Evolutionary conservation across 441 rosid genomes (phyloP).

Genomic region (Arabidopsis lyrata): DNA sequence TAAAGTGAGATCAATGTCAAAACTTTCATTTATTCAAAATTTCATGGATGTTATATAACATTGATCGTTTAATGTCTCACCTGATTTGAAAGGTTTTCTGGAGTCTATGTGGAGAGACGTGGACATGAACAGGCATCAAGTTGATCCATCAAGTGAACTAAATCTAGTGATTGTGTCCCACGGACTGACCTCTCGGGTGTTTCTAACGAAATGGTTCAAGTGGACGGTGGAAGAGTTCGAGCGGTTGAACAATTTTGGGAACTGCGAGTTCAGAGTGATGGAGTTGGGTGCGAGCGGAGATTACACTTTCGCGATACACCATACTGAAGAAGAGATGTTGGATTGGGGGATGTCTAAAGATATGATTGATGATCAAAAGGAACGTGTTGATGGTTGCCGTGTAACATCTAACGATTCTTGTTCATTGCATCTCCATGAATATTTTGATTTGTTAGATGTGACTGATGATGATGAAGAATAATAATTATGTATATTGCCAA

Average conservation of each 20-base stretch:
- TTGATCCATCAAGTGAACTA: conserved; percentile 62
- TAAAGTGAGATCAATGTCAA: background rate
- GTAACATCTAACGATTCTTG: conserved; percentile 64
- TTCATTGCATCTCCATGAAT: conserved; percentile 63
- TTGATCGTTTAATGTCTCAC: background rate
- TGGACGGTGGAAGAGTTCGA: conserved; percentile 95
- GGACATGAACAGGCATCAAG: conserved; percentile 75
- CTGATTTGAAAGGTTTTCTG: conserved; percentile 61
- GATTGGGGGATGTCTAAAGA: conserved; percentile 76
- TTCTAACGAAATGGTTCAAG: conserved; percentile 97
- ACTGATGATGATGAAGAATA: conserved; percentile 50
- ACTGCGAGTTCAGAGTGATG: conserved; percentile 85
- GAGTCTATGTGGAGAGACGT: conserved; percentile 97
- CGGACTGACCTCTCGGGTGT: conserved; percentile 80
- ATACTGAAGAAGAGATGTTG: conserved; percentile 64
- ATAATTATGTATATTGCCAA: background rate
- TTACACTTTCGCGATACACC: conserved; percentile 84
- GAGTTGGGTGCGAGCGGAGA: conserved; percentile 78
- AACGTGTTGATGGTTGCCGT: conserved; percentile 56
- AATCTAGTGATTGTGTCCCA: conserved; percentile 84
- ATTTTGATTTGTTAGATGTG: conserved; percentile 58
- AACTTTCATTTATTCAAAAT: background rate
- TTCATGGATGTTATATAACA: conserved; percentile 8
- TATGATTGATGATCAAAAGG: conserved; percentile 82
- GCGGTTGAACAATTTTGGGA: conserved; percentile 67